Evolutionary conservation across 1,139 yeast species (phyloP), one percentile per base, ranked within the genome.

Genomic region (Taphrina deformans): DNA sequence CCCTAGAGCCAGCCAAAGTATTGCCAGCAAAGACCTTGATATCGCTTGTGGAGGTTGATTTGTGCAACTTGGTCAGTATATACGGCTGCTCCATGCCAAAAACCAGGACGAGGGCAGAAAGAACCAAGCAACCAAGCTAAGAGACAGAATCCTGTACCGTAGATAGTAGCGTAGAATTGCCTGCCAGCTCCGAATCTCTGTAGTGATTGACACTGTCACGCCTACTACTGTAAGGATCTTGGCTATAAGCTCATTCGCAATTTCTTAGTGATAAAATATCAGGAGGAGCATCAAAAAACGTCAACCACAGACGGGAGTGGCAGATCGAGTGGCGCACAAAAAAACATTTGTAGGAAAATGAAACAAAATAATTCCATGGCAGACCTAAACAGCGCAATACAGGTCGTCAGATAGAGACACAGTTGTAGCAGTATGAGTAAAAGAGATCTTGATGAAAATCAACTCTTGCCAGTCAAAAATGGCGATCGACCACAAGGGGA

Each of bases 401-500:
- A 10, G 35, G 14, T 2, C 9, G 5, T 31, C 35, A 10, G 35
- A 2, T 10, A 4, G 35, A 31, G 14, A 38, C 18, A n/a, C 18
- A 38, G 18, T 6, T 6, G n/a, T 35, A 4, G n/a, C 40, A 14
- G 14, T 7, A 59, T 59, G 63, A 50, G 50, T 31, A 59, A 59
- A 29, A 35, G 63, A 48, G 63, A 59, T 38, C 50, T 59, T 2
- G 63, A 59, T 18, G 26, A 27, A 6, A 24, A 26, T 26, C 41
- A 40, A 23, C 40, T 27, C 26, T 23, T 59, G 56, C 56, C 63
- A 2, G 63, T 52, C 38, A 59, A 59, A 29, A 44, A 40, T 26
- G 63, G 63, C 14, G 56, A 50, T 23, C 48, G 63, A 21, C 63
- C 63, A 14, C 35, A 21, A 12, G 35, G 35, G 12, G 56, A 59